These are phyloP conservation scores for Lasiodiplodia gonubiensis DNA, from an alignment of 2,329 filamentous ascomycete genomes.

Conservation along the genomic window DNA sequence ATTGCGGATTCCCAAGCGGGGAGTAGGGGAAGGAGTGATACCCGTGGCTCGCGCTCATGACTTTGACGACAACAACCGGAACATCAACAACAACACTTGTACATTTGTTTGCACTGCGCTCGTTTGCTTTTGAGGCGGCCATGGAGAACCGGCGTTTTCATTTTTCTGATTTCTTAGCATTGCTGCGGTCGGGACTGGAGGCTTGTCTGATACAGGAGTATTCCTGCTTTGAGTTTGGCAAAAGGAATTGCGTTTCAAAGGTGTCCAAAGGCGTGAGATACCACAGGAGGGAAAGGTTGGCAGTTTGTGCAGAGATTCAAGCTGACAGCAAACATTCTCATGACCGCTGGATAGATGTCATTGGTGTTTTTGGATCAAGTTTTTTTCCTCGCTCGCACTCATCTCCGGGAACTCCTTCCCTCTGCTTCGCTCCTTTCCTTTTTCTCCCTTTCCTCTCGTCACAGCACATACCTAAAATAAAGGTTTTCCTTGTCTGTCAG, in stretches of 20 bases:
- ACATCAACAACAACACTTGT: neutral
- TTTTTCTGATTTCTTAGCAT: slow-evolving; percentile 17
- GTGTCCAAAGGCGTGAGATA: slow-evolving; percentile 23
- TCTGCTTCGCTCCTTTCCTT: slow-evolving; percentile 25
- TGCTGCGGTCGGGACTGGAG: neutral
- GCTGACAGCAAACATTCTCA: slow-evolving; percentile 17
- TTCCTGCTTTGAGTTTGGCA: slow-evolving; percentile 7
- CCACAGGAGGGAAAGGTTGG: slow-evolving; percentile 8
- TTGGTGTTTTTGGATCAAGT: slow-evolving; percentile 24
- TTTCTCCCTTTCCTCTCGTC: slow-evolving; percentile 33
- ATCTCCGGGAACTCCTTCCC: neutral
- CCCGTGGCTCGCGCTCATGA: slow-evolving; percentile 52
- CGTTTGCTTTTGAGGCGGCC: slow-evolving; percentile 11
- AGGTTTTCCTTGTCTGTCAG: slow-evolving; percentile 72
- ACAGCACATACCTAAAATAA: slow-evolving; percentile 68
- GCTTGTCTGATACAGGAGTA: slow-evolving; percentile 8
- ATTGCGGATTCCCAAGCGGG: slow-evolving; percentile 82
- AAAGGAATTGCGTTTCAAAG: slow-evolving; percentile 11
- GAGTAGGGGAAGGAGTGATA: slow-evolving; percentile 74
- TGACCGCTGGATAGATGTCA: slow-evolving; percentile 25
- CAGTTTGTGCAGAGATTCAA: slow-evolving; percentile 15
- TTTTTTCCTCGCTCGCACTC: slow-evolving; percentile 2
- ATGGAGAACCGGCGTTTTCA: slow-evolving; percentile 23
- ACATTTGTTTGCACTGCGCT: slow-evolving; percentile 22
- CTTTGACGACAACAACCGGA: slow-evolving; percentile 1